A percentile compares a stretch with the other conserved stretches of the same genome.
Conservation (phyloP, 805 yeast species). For the Candida manassasensis region DNA sequence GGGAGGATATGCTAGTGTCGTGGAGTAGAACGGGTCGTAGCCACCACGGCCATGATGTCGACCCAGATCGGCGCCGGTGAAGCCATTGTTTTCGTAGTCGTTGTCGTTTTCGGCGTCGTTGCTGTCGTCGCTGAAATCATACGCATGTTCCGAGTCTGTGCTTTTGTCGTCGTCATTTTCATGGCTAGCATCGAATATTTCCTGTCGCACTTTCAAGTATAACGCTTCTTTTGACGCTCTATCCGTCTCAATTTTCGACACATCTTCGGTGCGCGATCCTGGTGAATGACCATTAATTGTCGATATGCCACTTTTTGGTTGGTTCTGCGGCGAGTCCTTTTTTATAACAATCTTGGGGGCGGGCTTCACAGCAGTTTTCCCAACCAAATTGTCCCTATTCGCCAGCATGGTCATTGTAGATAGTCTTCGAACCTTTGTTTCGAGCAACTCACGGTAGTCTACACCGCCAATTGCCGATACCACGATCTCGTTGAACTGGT, state of each 20-base stretch:
- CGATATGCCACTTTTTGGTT: too few relatives aligned
- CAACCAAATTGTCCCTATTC: neutral
- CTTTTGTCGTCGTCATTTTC: constrained; percentile 11
- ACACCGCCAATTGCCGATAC: constrained; percentile 14
- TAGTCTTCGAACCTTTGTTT: too few relatives aligned
- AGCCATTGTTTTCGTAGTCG: constrained; percentile 5
- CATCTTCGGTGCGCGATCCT: too few relatives aligned
- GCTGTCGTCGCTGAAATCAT: constrained; percentile 4
- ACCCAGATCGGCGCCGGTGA: constrained; percentile 1
- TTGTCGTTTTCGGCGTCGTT: constrained; percentile 4
- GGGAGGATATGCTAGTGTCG: constrained; percentile 6
- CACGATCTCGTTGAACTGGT: constrained; percentile 17
- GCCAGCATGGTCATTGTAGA: too few relatives aligned
- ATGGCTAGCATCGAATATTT: constrained; percentile 26
- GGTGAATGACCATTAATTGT: too few relatives aligned
- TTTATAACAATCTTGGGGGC: neutral
- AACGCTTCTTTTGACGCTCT: constrained; percentile 31
- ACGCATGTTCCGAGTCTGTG: constrained; percentile 4
- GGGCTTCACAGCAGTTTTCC: neutral
- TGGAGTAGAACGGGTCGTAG: neutral
- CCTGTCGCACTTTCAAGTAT: constrained; percentile 34
- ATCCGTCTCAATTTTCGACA: constrained; percentile 23
- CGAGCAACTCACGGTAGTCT: constrained; percentile 12
- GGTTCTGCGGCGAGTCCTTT: neutral
- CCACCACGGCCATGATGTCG: neutral